Base-by-base conservation (phyloP, 305 asterid genomes). In the Fraxinus paxiana region DNA sequence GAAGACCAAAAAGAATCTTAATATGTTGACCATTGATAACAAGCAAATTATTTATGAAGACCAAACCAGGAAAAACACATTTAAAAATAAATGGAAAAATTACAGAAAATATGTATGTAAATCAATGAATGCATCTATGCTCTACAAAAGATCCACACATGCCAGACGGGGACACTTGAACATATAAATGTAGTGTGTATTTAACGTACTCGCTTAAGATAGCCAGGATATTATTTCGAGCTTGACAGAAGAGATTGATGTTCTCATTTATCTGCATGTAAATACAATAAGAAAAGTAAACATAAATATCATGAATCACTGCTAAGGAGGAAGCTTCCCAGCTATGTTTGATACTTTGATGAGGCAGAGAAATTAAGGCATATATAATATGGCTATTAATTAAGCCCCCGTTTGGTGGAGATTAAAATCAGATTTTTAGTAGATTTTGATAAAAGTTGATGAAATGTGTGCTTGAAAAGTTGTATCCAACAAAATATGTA, bases 181-280 rank as follows among this genome's bases (percentile, higher is more conserved):
- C 35, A 24, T 48, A 41, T 17, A 81, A 43, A 77, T 56, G 20
- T 67, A 48, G 13, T 65, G 73, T 33, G 72, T 73, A 48, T 30
- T 54, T 75, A 61, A 88, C 97, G 2, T 96, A 96, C 99, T 92
- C 95, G 71, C 93, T 92, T 79, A 94, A 77, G 82, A 96, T 80
- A 7, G 90, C 84, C 77, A 91, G 86, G 84, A 94, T 91, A 82
- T 89, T 94, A 78, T 79, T 82, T 83, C 94, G 96, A 87, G 96
- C 94, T 87, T 92, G 97, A 82, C 88, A 75, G 78, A 96, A 87
- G 88, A 94, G 97, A 82, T 87, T 81, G 81, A 92, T 77, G 88
- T 96, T 96, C 84, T 92, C 99, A 17, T 91, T 90, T 35, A 94
- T 81, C 99, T 96, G 96, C 92, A 88, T 59, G 82, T 79, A 81